These are phyloP conservation scores for barley (Hordeum vulgare) DNA, from an alignment of 176 grass and related monocot genomes.

Conservation along the genomic window MorexV3_pseudomolecules_assembly NC_058518.1:24260809-24261308, in stretches of 20 bases:
- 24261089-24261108: slow-evolving; percentile 68
- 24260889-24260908: background rate
- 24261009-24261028: background rate
- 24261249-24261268: too few relatives aligned
- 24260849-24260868: background rate
- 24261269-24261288: fast-evolving
- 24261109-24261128: background rate
- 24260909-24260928: background rate
- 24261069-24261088: slow-evolving; percentile 54
- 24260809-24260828: background rate
- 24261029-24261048: background rate
- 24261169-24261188: background rate
- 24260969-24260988: background rate
- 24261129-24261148: slow-evolving; percentile 60
- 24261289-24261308: too few relatives aligned
- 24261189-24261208: background rate
- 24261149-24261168: background rate
- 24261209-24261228: too few relatives aligned
- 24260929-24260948: background rate
- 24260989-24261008: too few relatives aligned
- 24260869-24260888: background rate
- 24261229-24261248: too few relatives aligned
- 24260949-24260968: background rate
- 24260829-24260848: background rate
- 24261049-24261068: slow-evolving; percentile 91